phyloP scores from a whole-genome alignment of 805 yeast species.

The Lipomyces chichibuensis region DNA sequence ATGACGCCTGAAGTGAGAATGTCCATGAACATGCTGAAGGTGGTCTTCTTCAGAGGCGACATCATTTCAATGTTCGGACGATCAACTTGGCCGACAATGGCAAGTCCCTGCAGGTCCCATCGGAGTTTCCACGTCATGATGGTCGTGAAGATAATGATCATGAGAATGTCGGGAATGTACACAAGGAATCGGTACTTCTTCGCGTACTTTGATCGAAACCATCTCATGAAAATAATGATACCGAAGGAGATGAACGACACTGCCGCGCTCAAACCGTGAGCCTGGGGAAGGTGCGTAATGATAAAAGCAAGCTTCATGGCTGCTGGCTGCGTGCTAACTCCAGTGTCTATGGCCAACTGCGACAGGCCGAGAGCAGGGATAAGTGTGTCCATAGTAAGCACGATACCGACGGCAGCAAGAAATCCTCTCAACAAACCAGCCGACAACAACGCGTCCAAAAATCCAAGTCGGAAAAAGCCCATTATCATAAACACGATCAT shows the following conservation, averaged over 20 bases:
- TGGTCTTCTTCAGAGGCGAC: slow-evolving; percentile 59
- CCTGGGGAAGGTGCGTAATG: slow-evolving; percentile 48
- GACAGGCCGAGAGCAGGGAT: slow-evolving; percentile 73
- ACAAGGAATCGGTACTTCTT: slow-evolving; percentile 52
- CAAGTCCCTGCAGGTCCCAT: slow-evolving; percentile 53
- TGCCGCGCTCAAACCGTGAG: slow-evolving; percentile 63
- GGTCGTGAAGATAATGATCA: slow-evolving; percentile 69
- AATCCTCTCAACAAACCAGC: slow-evolving; percentile 80
- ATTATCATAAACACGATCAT: slow-evolving; percentile 73
- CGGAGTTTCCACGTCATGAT: slow-evolving; percentile 51
- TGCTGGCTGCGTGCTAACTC: slow-evolving; percentile 68
- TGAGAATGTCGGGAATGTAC: slow-evolving; percentile 81
- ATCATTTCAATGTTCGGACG: slow-evolving; percentile 55
- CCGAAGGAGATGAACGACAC: slow-evolving; percentile 60
- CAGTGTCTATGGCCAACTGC: slow-evolving; percentile 50
- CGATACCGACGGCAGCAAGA: slow-evolving; percentile 80
- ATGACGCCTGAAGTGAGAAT: slow-evolving; percentile 71
- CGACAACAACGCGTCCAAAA: slow-evolving; percentile 76
- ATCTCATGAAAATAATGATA: slow-evolving; percentile 50
- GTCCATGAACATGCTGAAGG: slow-evolving; percentile 55
- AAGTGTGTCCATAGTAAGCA: slow-evolving; percentile 77
- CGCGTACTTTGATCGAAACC: slow-evolving; percentile 37
- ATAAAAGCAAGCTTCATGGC: slow-evolving; percentile 68
- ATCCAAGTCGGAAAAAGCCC: slow-evolving; percentile 85
- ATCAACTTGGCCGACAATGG: slow-evolving; percentile 68